Base-by-base conservation (phyloP, 352 stramenopile species). In the Phytophthora colocasiae region DNA sequence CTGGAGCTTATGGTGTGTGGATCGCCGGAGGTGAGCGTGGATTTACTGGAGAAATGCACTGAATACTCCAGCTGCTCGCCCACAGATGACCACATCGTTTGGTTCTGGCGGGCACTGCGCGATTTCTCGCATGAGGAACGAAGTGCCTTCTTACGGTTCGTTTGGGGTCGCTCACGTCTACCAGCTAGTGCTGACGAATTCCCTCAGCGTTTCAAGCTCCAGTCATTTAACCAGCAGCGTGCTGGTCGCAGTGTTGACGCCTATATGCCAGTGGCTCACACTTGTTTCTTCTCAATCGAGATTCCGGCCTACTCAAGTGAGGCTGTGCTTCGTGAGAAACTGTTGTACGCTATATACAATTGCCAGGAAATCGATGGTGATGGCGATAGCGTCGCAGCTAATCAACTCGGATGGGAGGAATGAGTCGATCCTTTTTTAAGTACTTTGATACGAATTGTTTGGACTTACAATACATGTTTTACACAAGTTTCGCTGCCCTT, bases 241-340 rank as follows among this genome's bases (percentile, higher is more conserved):
- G 63, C 70, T 39, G 61, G 61, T 61, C 55, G 67, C 47, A 71
- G 61, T 41, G 55, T 79, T 52, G 90, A 98, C 58, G 77, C 75
- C 14, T 98, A 98, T 65, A 80, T 99, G 39, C 97, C 97, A 6
- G 97, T 98, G 61, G 92, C 97, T 24, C 97, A 98, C 65, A 99
- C 98, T n/a, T 99, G 98, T 71, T 99, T 99, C 80, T 99, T 99
- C 71, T 96, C 92, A 6, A 80, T 99, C 31, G 95, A 97, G 31
- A 66, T 99, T 22, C 97, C 98, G 14, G 66, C 87, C 39, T 99
- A 99, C 73, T 97, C 91, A 39, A 96, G 75, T 45, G 67, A 89
- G 32, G 60, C 78, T 29, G 77, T 96, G 6, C 65, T 97, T 36
- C 64, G 75, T 14, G 81, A 91, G 40, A 95, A 93, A 63, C 60